These are phyloP conservation scores for Colletotrichum spinosum DNA, from an alignment of 2,329 filamentous ascomycete species.

Conservation along the genomic window DNA sequence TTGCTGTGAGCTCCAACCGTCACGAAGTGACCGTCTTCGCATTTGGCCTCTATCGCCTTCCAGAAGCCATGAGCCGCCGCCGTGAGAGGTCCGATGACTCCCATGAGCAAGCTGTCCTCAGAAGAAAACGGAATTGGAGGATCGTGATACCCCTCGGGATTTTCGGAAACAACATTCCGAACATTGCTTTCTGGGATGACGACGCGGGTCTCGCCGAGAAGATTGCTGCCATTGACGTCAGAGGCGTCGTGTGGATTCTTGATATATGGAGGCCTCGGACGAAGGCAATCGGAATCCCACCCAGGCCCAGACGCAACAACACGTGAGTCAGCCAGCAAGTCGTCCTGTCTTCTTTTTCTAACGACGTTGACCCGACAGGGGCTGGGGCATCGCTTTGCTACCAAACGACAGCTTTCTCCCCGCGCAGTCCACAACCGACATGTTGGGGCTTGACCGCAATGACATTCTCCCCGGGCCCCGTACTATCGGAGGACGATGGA, in stretches of 20 bases:
- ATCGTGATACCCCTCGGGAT: constrained; percentile 58
- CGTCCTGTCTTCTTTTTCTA: background rate
- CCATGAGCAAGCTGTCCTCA: constrained; percentile 50
- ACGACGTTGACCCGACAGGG: constrained; percentile 43
- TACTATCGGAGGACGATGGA: constrained; percentile 18
- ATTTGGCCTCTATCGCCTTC: constrained; percentile 50
- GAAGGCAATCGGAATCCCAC: constrained; percentile 27
- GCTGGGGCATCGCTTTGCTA: constrained; percentile 63
- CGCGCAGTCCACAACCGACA: constrained; percentile 40
- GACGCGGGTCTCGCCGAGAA: constrained; percentile 59
- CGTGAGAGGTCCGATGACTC: constrained; percentile 36
- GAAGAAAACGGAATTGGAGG: constrained; percentile 61
- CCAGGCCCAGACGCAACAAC: constrained; percentile 29
- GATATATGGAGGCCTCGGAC: constrained; percentile 60
- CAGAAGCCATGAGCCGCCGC: constrained; percentile 37
- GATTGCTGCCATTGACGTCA: constrained; percentile 63
- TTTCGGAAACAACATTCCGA: constrained; percentile 62
- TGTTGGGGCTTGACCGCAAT: constrained; percentile 13
- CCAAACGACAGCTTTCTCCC: constrained; percentile 56
- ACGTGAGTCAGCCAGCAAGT: constrained; percentile 8
- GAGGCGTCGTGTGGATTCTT: constrained; percentile 60
- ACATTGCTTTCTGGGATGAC: constrained; percentile 63
- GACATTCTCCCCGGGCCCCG: constrained; percentile 24
- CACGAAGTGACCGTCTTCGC: constrained; percentile 65
- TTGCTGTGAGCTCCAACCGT: constrained; percentile 87